Percentiles rank a stretch among this genome's conserved stretches.
Conservation (phyloP, 2,329 filamentous ascomycete genomes). For the Xylaria sp. region DNA sequence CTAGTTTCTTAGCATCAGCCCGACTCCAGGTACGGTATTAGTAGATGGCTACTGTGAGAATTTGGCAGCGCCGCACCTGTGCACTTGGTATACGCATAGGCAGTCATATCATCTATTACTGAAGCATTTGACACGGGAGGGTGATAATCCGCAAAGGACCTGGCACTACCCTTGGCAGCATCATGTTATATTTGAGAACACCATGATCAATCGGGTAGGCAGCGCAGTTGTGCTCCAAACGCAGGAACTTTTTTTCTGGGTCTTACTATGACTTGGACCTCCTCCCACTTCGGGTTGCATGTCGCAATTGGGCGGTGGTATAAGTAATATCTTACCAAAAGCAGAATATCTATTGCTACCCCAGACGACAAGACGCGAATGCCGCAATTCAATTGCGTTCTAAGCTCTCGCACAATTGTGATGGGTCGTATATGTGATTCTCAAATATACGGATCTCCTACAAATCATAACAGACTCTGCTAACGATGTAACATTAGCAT, state of each 20-base stretch:
- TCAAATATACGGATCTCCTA: neutral
- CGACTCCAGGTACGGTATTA: too few relatives aligned
- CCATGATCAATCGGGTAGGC: conserved; percentile 13
- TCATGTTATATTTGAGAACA: conserved; percentile 15
- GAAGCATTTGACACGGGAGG: neutral
- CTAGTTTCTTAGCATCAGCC: too few relatives aligned
- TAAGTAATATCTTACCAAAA: neutral
- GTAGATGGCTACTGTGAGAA: too few relatives aligned
- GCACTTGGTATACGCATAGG: neutral
- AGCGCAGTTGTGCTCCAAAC: neutral
- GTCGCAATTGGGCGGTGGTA: neutral
- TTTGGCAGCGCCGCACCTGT: neutral
- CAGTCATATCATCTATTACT: neutral
- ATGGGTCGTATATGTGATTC: neutral
- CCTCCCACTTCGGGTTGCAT: neutral
- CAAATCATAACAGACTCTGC: neutral
- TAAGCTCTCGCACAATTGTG: neutral
- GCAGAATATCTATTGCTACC: neutral
- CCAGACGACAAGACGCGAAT: neutral
- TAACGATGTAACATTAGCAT: neutral
- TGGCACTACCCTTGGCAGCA: neutral
- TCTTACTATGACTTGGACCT: conserved; percentile 5
- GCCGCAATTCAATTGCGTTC: neutral
- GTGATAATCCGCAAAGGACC: neutral
- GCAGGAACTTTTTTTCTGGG: neutral